A percentile compares a stretch with the other conserved stretches of the same genome.
Evolutionary conservation across 371 early-diverging fungal species (phyloP).

Genomic region (Lichtheimia corymbifera): DNA sequence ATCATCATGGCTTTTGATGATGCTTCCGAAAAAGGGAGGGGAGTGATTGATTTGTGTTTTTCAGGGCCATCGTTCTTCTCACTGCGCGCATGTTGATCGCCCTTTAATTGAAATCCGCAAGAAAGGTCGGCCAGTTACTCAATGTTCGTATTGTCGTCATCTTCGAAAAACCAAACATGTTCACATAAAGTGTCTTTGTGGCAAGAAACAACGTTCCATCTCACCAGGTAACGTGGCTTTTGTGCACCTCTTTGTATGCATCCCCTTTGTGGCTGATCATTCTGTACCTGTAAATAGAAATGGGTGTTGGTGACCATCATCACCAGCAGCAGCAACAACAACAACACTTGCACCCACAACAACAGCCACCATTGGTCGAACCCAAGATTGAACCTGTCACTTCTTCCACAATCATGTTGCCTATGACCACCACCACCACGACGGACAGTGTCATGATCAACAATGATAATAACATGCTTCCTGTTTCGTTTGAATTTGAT

Average conservation of each 20-base stretch:
- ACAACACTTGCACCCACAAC: background rate
- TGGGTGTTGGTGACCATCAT: background rate
- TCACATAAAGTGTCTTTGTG: conserved; percentile 76
- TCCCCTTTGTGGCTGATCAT: background rate
- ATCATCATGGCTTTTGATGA: background rate
- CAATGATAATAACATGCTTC: background rate
- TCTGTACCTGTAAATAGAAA: background rate
- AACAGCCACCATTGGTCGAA: background rate
- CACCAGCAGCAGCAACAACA: background rate
- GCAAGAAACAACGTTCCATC: conserved; percentile 15
- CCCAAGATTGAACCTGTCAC: background rate
- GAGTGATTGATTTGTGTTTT: background rate
- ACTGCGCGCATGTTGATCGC: conserved; percentile 65
- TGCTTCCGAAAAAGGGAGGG: background rate
- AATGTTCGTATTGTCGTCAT: conserved; percentile 77
- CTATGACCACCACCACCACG: background rate
- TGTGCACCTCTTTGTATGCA: background rate
- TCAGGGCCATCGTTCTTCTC: conserved; percentile 68
- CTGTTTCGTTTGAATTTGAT: no score
- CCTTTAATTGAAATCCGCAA: conserved; percentile 70
- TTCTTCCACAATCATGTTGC: background rate
- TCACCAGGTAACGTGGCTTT: conserved; percentile 2
- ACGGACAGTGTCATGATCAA: background rate
- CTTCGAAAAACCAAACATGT: conserved; percentile 75
- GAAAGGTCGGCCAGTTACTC: conserved; percentile 81